These are phyloP conservation scores for Ophiocordyceps camponoti-rufipedis DNA, from an alignment of 2,329 filamentous ascomycete genomes.

Conservation along the genomic window DNA sequence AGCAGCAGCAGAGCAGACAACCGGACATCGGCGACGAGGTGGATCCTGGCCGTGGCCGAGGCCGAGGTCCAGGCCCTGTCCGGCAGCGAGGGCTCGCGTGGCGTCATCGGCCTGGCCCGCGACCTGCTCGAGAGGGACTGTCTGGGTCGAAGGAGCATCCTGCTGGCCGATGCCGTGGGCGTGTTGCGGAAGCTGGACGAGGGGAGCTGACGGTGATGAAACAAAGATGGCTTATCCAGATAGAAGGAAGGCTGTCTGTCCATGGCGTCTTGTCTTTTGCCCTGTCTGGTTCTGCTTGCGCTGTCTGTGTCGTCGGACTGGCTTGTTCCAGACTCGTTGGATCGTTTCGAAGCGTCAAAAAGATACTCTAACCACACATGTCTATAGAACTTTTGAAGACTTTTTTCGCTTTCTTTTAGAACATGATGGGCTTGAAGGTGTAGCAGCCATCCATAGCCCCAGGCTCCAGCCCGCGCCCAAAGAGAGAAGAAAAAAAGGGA, in stretches of 20 bases:
- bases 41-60: constrained; percentile 22
- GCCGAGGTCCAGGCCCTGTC: constrained; percentile 19
- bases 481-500: no score
- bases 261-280: no score
- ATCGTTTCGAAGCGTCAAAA: no score
- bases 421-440: no score
- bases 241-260: background rate
- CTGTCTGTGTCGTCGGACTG: no score
- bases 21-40: constrained; percentile 12
- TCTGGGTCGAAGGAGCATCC: constrained; percentile 25
- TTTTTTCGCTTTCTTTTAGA: no score
- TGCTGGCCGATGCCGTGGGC: constrained; percentile 33
- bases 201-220: constrained; percentile 12
- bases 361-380: no score
- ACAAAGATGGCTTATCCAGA: background rate
- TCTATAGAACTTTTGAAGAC: no score
- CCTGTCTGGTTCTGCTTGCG: no score
- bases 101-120: constrained; percentile 29
- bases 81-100: constrained; percentile 18
- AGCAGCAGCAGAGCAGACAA: constrained; percentile 11
- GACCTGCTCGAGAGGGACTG: constrained; percentile 29
- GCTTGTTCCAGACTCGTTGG: no score
- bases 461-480: no score
- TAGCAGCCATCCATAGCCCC: no score
- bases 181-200: constrained; percentile 34